Evolutionary conservation across 2,329 filamentous ascomycete species (phyloP).

Genomic region (Aspergillus latus): DNA sequence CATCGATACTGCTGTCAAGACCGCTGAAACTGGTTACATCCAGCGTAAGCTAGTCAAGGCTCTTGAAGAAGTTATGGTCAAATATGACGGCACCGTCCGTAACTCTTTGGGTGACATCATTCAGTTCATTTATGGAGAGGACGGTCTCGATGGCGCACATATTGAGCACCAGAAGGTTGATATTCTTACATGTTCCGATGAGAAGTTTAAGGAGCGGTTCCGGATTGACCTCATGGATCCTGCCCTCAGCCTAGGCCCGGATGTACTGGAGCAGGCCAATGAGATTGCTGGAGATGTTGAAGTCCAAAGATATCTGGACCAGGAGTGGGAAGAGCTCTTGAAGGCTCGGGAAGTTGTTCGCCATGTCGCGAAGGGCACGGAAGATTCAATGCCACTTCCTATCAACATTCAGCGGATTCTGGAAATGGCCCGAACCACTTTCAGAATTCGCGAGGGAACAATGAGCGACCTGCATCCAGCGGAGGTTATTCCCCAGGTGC

Average conservation of each 20-base stretch:
- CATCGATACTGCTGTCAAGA: slow-evolving; percentile 99
- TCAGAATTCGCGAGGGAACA: slow-evolving; percentile 81
- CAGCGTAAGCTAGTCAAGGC: slow-evolving; percentile 98
- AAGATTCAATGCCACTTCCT: slow-evolving; percentile 85
- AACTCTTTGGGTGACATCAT: slow-evolving; percentile 96
- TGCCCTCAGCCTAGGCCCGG: slow-evolving; percentile 60
- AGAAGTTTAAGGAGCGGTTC: slow-evolving; percentile 76
- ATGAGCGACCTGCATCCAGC: slow-evolving; percentile 87
- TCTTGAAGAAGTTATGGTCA: slow-evolving; percentile 93
- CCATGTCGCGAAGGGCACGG: slow-evolving; percentile 69
- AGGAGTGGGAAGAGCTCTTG: slow-evolving; percentile 77
- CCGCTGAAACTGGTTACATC: slow-evolving; percentile 97
- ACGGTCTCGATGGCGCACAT: slow-evolving; percentile 87
- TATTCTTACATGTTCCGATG: slow-evolving; percentile 75
- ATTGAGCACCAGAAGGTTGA: slow-evolving; percentile 94
- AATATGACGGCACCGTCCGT: slow-evolving; percentile 94
- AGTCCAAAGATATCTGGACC: slow-evolving; percentile 81
- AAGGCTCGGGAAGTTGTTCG: slow-evolving; percentile 76
- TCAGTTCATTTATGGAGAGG: slow-evolving; percentile 96
- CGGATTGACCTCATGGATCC: slow-evolving; percentile 82
- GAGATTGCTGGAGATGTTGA: slow-evolving; percentile 85
- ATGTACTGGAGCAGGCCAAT: slow-evolving; percentile 80
- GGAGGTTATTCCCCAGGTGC: slow-evolving; percentile 80
- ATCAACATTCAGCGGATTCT: slow-evolving; percentile 91
- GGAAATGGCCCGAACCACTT: slow-evolving; percentile 83